Evolutionary conservation across 2,329 filamentous ascomycete species (phyloP), one percentile per base, ranked within the genome.

Genomic region (Aspergillus luchuensis): DNA sequence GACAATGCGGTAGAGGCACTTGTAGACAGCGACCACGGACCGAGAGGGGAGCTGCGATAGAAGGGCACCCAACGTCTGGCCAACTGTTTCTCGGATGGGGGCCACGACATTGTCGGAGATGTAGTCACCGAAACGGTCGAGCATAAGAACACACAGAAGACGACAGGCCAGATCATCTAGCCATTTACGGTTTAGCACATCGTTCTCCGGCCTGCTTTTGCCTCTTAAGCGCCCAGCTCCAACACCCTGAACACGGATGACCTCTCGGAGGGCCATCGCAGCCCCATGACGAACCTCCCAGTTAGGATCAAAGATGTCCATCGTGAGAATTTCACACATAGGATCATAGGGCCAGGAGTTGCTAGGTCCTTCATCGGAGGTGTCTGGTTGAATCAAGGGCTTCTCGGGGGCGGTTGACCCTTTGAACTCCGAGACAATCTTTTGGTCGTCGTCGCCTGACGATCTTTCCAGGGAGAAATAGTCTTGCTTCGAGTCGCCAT

Each of bases 271-370:
- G 10, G 92, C 95, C 89, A 99, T 95, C 13, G 95, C 93, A 58
- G 96, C 95, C 70, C 95, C 95, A 74, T 99, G 95, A 15, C 95
- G 89, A 7, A 93, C 92, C 76, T 99, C 95, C 96, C 95, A 99
- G 51, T 90, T 89, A 2, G 90, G 82, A 72, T 99, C 94, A 69
- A 99, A 98, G 1, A 99, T 83, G 72, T 99, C 95, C 36, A 98
- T 84, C 70, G 91, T 94, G 60, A 99, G 85, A 69, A 97, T 95
- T 63, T 98, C 95, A 74, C 92, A 97, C 38, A 99, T 86, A 56
- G 92, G 88, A 71, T 97, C 93, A 70, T 91, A 97, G 0, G 95
- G 95, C 95, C 95, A 99, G 72, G 96, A 91, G 3, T 59, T 53
- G 17, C 59, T 66, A 11, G 85, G 82, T 2, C 92, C 92, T 69